Evolutionary conservation across 2,329 filamentous ascomycete species (phyloP), one percentile per base, ranked within the genome.

Genomic region (Aspergillus viridinutans): DNA sequence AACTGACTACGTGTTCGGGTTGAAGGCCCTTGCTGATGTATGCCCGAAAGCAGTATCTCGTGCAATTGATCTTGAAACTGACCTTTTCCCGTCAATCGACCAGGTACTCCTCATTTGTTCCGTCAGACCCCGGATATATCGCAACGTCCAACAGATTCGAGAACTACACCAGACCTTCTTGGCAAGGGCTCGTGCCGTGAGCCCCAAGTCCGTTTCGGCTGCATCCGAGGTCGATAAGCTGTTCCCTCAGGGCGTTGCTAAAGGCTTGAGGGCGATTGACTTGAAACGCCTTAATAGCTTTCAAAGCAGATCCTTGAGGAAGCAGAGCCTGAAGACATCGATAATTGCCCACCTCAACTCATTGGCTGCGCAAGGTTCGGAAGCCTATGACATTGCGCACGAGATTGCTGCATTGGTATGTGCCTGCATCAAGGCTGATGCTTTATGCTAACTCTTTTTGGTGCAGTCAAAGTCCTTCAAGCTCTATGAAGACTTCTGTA

Each of bases 401-500:
- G 74, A 84, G 3, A 82, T 87, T 65, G 77, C 77, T 38, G 77
- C 74, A 63, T 74, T 83, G 69, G 82, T 84, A 67, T 59, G 70
- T 52, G 17, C 28, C 5, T 32, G 14, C 28, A 3, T 10, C 6
- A 26, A 3, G 29, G 25, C 2, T 6, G 26, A 35, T 10, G 17
- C n/a, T 57, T 10, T 73, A 74, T 12, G 77, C 64, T 83, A 79
- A 79, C 71, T 68, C 60, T 26, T 85, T 77, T 59, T 4, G 64
- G 67, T 14, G 14, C 61, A 96, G 90, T 87, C 95, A 76, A 83
- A 85, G 58, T 85, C 86, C 0, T 94, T 97, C 75, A 89, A 90
- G 69, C 81, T 88, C 51, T 99, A 99, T 70, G 90, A 96, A 75
- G 90, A 96, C 65, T 99, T 96, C 71, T 90, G 90, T 38, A 89